Conservation (phyloP, 139 green algal genomes). For the Chlorella sp. region DNA sequence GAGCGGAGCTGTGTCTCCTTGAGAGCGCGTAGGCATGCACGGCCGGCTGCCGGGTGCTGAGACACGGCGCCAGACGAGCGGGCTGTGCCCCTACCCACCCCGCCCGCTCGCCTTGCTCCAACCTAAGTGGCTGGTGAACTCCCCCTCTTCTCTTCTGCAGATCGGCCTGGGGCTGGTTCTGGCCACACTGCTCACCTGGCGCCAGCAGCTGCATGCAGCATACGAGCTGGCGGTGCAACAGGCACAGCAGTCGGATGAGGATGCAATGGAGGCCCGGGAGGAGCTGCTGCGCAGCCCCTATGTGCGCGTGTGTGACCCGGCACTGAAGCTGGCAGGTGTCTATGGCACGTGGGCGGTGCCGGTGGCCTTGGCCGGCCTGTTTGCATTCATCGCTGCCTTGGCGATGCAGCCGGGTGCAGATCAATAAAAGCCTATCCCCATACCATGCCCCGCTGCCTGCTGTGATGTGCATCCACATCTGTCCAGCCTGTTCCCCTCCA, state of each 20-base stretch:
- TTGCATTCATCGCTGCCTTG: neutral
- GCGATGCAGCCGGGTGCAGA: neutral
- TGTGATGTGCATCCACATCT: no score
- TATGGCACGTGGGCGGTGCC: neutral
- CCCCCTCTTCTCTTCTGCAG: neutral
- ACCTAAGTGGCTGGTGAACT: no score
- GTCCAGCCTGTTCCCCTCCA: no score
- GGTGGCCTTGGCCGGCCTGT: neutral
- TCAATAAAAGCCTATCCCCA: no score
- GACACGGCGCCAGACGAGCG: no score
- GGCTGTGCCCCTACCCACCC: neutral
- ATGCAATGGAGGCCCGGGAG: neutral
- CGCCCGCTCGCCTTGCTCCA: neutral
- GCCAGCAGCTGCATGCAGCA: neutral
- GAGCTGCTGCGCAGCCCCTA: slow-evolving; percentile 1
- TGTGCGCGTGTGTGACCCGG: neutral
- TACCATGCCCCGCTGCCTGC: no score
- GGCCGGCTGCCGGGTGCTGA: no score
- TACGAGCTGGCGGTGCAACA: neutral
- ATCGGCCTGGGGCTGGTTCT: neutral
- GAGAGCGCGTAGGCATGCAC: no score
- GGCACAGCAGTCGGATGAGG: neutral
- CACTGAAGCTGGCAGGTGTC: neutral
- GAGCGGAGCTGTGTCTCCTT: no score
- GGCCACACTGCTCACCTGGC: neutral